Evolutionary conservation across 495 filamentous ascomycete species (phyloP), one percentile per base, ranked within the genome.

Genomic region (Platismatia glauca): DNA sequence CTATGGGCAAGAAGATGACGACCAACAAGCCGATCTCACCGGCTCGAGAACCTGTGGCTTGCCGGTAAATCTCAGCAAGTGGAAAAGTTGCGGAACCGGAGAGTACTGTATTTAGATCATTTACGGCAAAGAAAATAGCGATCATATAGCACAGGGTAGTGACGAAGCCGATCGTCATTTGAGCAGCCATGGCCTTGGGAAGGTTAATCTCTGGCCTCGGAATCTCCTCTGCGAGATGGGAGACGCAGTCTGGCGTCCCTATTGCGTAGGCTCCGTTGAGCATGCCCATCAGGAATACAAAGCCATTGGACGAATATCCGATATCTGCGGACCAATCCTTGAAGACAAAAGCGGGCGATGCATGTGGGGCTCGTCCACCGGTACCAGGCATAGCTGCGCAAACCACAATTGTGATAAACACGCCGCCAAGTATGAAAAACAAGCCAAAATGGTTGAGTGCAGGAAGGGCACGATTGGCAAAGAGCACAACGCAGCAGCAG

Each of bases 251-350:
- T 5, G 89, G 89, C 0, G 89, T 90, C 12, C 90, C 90, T 38
- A 95, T 84, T 29, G 87, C 84, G 71, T 87, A 95, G 13, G 90
- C 89, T 31, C 89, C 90, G 70, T 95, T 95, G 33, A 95, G 79
- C 70, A 93, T 89, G 4, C 90, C 90, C 8, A 85, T 74, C 13
- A 91, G 73, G 66, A 95, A 95, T 18, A 86, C 89, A 20, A 95
- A 83, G 13, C 88, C 90, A 61, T 84, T 75, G 55, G 77, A 81
- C 33, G 75, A 75, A 75, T 87, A 92, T 0, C 86, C 86, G 4
- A 86, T 88, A 29, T 76, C 64, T 62, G 89, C 89, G 18, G 79
- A 81, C 75, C 82, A 88, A 16, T 81, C 70, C 9, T 72, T 76
- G 86, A 86, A 90, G 16, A 90, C 85, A 35, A 81, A 82, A 18